phyloP scores from a whole-genome alignment of 805 yeast species.

The Maudiozyma saulgeensis region DNA sequence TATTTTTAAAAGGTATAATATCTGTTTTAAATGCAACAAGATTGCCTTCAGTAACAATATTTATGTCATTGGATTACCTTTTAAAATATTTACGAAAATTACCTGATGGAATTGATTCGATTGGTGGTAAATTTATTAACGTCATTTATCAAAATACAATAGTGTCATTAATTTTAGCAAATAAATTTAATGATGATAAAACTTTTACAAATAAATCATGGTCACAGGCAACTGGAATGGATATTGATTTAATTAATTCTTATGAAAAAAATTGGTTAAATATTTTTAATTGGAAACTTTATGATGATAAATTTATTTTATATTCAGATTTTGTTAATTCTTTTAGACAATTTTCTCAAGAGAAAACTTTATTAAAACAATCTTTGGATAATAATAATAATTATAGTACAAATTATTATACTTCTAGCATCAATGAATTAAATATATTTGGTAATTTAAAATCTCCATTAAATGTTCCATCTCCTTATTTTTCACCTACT shows the following conservation, averaged over 20 bases:
- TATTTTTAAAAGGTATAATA: constrained; percentile 50
- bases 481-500: constrained; percentile 3
- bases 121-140: constrained; percentile 28
- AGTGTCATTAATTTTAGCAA: constrained; percentile 70
- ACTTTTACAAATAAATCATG: constrained; percentile 92
- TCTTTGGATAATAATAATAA: background rate
- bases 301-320: constrained; percentile 26
- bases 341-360: constrained; percentile 17
- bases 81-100: constrained; percentile 46
- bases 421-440: background rate
- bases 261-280: constrained; percentile 66
- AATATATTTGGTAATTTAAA: background rate
- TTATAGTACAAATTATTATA: background rate
- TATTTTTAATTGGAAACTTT: constrained; percentile 51
- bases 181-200: constrained; percentile 92
- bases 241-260: constrained; percentile 47
- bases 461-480: constrained; percentile 1
- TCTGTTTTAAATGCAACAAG: constrained; percentile 80
- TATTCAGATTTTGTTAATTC: constrained; percentile 20
- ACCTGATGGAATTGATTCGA: constrained; percentile 25
- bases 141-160: constrained; percentile 48
- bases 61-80: constrained; percentile 71
- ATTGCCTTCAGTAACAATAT: constrained; percentile 70
- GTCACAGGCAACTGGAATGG: constrained; percentile 89
- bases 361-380: constrained; percentile 1